phyloP scores from a whole-genome alignment of 192 early-diverging fungal species.

The Lunasporangiospora selenospora region DNA sequence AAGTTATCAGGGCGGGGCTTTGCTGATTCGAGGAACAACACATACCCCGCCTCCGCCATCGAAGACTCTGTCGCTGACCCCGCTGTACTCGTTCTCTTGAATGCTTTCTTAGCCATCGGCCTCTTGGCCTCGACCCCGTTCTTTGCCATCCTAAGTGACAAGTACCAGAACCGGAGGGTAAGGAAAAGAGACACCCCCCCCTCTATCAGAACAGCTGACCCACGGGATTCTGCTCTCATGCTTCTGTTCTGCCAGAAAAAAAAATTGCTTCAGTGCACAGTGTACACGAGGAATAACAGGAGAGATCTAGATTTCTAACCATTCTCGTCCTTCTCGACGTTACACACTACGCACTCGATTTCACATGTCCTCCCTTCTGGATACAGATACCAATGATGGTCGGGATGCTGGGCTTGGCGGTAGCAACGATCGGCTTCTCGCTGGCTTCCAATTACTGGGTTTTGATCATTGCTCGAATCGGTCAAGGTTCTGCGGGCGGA shows the following conservation, averaged over 20 bases:
- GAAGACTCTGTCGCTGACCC: no score
- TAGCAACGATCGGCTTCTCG: constrained; percentile 71
- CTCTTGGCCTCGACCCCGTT: constrained; percentile 66
- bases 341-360: no score
- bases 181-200: constrained; percentile 1
- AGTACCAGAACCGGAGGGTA: constrained; percentile 70
- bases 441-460: constrained; percentile 67
- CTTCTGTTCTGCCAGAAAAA: no score
- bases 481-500: constrained; percentile 76
- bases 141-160: constrained; percentile 77
- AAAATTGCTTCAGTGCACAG: no score
- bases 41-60: no score
- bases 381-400: constrained; percentile 72
- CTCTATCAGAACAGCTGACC: no score
- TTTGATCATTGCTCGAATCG: constrained; percentile 71
- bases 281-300: no score
- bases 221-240: no score
- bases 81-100: background rate
- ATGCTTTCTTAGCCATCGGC: constrained; percentile 56
- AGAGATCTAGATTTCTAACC: no score
- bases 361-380: background rate
- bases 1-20: no score
- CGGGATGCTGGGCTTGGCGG: constrained; percentile 68
- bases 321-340: no score
- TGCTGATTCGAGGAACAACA: no score